Evolutionary conservation across 2,329 filamentous ascomycete species (phyloP).

Genomic region (Nothophaeocryptopus gaeumannii): DNA sequence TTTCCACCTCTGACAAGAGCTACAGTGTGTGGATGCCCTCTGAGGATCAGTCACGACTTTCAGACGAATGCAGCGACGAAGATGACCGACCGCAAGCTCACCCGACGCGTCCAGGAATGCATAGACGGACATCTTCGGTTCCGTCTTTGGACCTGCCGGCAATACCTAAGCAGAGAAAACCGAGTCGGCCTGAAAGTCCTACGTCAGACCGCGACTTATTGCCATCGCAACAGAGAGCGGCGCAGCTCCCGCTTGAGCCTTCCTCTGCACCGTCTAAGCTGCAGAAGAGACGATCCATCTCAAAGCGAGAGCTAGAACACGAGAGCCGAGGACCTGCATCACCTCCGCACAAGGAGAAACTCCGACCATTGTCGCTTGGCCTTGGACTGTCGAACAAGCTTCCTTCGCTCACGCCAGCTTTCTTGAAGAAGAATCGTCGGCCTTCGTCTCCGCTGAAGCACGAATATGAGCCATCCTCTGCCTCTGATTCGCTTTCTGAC

Average conservation of each 20-base stretch:
- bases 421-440: constrained; percentile 57
- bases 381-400: constrained; percentile 27
- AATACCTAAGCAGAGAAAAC: constrained; percentile 45
- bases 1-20: constrained; percentile 24
- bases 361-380: constrained; percentile 26
- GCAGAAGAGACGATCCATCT: constrained; percentile 29
- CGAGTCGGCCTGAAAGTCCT: constrained; percentile 38
- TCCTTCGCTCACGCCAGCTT: constrained; percentile 36
- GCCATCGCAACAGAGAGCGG: constrained; percentile 22
- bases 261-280: constrained; percentile 36
- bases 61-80: constrained; percentile 32
- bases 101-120: constrained; percentile 35
- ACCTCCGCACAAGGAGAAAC: constrained; percentile 20
- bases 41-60: constrained; percentile 36
- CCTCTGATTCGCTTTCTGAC: constrained; percentile 59
- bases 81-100: constrained; percentile 20
- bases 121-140: constrained; percentile 48
- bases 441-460: constrained; percentile 94
- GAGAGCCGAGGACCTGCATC: constrained; percentile 32
- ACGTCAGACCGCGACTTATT: constrained; percentile 21
- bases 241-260: constrained; percentile 20
- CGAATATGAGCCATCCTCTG: constrained; percentile 86
- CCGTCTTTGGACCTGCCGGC: constrained; percentile 46
- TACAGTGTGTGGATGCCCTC: constrained; percentile 52
- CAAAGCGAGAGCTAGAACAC: constrained; percentile 17